Base-by-base conservation (phyloP, 192 early-diverging fungal species). In the Neocallimastix lanati region DNA sequence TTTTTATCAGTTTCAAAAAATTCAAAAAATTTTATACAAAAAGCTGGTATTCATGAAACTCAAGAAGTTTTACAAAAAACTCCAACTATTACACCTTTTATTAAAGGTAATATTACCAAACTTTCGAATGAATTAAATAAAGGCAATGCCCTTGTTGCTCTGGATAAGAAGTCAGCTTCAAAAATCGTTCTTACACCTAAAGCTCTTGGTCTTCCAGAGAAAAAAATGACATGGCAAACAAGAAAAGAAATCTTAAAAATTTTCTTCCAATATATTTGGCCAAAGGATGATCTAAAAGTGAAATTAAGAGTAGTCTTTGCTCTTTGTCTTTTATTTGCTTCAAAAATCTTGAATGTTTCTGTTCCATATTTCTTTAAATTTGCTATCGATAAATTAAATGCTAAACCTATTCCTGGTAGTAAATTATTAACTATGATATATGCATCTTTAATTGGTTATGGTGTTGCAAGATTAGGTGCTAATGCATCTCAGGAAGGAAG, bases 321-420 rank as follows among this genome's bases (percentile, higher is more conserved):
- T 0, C 78, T 99, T 35, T 80, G 84, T 29, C 88, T 99, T 35
- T 89, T 99, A 77, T 81, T 98, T n/a, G 88, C 89, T 21, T 91
- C 92, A 80, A 94, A 94, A 83, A 79, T 95, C 21, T 83, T 98
- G 33, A 98, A 95, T 80, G 95, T 99, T 0, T 94, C 94, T 82
- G 95, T 99, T 36, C 98, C 98, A 0, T 92, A 96, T 77, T 90
- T 94, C 80, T 99, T 99, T 88, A 99, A 98, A 85, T 83, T 93
- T 78, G 89, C 94, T 37, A 90, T 99, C 35, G 97, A 99, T 80
- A 88, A 88, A 28, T 86, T 99, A 36, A 95, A 93, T 81, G 80
- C 90, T 76, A 87, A 92, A 29, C 50, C 87, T 33, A 86, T 87
- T 13, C 83, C 91, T 14, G 86, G 86, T 21, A 87, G 90, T 29